These are phyloP conservation scores for Thielaviopsis musarum DNA, from an alignment of 2,329 filamentous ascomycete genomes.

Conservation along the genomic window DNA sequence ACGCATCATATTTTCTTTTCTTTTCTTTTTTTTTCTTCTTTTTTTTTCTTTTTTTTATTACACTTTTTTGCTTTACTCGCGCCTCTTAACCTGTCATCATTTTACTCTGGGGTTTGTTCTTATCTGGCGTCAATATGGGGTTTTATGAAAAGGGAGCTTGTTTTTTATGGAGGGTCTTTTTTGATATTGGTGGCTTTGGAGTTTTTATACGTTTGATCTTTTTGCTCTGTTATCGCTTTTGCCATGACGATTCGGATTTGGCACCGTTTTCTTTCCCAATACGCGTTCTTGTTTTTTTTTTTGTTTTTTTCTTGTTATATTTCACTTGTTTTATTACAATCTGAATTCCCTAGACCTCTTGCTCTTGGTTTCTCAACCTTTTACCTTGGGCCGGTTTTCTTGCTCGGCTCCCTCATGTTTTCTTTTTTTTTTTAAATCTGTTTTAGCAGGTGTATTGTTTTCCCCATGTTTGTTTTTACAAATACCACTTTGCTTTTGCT, in stretches of 20 bases:
- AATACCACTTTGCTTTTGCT: neutral
- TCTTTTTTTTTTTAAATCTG: neutral
- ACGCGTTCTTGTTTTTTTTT: neutral
- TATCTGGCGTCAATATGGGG: neutral
- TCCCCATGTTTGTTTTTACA: neutral
- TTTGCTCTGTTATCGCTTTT: neutral
- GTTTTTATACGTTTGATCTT: neutral
- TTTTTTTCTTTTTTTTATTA: slow-evolving; percentile 9
- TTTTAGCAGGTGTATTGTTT: neutral
- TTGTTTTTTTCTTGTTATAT: neutral
- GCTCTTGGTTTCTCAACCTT: neutral
- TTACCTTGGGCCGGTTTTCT: neutral
- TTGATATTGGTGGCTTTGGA: neutral
- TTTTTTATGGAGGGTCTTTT: neutral
- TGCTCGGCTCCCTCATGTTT: neutral
- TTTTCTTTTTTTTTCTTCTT: neutral
- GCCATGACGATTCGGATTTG: neutral
- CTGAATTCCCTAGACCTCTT: neutral
- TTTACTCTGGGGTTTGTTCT: neutral
- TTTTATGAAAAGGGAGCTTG: neutral
- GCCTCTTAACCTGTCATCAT: too few species aligned
- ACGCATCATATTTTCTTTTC: neutral
- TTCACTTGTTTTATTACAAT: neutral
- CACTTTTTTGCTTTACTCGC: neutral
- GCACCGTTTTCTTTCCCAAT: neutral